phyloP scores from a whole-genome alignment of 306 rosid species.

The Fragaria ananassa region DNA sequence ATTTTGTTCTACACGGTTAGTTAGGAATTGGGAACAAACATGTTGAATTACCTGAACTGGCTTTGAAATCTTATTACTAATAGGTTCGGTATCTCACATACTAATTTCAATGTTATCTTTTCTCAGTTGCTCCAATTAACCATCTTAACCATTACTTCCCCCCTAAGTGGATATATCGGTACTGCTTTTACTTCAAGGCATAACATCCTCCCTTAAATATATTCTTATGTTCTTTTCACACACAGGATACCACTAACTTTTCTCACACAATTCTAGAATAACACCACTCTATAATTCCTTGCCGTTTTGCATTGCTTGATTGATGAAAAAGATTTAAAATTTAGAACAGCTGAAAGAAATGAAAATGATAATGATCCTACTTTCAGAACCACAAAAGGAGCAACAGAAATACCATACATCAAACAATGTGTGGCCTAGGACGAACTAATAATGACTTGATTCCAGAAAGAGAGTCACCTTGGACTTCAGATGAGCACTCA shows the following conservation, averaged over 20 bases:
- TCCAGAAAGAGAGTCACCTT: slow-evolving; percentile 47
- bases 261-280: background rate
- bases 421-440: background rate
- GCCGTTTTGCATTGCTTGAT: background rate
- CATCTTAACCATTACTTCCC: background rate
- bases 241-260: no score
- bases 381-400: background rate
- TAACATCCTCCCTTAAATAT: no score
- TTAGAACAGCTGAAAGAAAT: background rate
- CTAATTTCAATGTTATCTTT: background rate
- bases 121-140: background rate
- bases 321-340: background rate
- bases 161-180: background rate
- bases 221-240: no score
- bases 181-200: no score
- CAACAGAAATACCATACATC: background rate
- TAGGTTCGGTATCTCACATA: background rate
- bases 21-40: background rate
- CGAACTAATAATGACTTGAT: background rate
- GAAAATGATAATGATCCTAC: background rate
- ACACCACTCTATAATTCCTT: background rate
- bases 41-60: background rate
- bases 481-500: slow-evolving; percentile 80
- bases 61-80: background rate
- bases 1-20: background rate